Evolutionary conservation across 345 rosid genomes (phyloP).

Genomic region (Euclidium syriacum): DNA sequence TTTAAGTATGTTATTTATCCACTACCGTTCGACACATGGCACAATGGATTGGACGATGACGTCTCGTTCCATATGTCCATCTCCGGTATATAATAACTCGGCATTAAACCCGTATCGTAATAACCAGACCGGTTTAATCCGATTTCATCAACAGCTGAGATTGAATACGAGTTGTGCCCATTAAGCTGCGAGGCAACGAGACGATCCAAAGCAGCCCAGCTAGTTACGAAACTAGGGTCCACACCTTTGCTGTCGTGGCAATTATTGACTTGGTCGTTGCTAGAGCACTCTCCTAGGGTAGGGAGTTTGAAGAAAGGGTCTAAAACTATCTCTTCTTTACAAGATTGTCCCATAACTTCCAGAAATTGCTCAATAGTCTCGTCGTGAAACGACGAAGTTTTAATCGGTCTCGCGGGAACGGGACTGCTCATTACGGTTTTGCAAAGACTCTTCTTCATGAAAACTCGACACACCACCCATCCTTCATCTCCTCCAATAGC

Average conservation of each 20-base stretch:
- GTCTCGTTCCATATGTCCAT: constrained; percentile 30
- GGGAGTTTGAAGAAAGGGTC: constrained; percentile 53
- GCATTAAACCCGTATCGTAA: constrained; percentile 1
- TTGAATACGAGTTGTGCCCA: constrained; percentile 38
- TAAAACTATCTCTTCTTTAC: constrained; percentile 37
- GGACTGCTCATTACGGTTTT: constrained; percentile 40
- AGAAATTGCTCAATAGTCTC: constrained; percentile 41
- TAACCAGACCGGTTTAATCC: constrained; percentile 26
- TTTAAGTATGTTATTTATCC: constrained; percentile 17
- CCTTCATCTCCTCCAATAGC: constrained; percentile 42
- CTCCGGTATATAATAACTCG: constrained; percentile 32
- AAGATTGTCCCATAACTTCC: constrained; percentile 41
- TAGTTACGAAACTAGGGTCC: constrained; percentile 38
- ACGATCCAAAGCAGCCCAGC: constrained; percentile 64
- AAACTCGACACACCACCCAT: constrained; percentile 75
- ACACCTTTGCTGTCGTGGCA: constrained; percentile 29
- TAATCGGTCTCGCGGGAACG: constrained; percentile 7
- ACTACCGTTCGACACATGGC: constrained; percentile 35
- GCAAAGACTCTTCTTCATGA: constrained; percentile 63
- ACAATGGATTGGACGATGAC: constrained; percentile 33
- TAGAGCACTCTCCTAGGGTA: constrained; percentile 44
- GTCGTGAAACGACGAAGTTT: constrained; percentile 33
- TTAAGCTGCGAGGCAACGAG: constrained; percentile 69
- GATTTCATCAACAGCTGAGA: constrained; percentile 14
- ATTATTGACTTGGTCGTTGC: constrained; percentile 27